A percentile compares a stretch with the other conserved stretches of the same genome.
These are phyloP conservation scores for Magnusiomyces ingens DNA, from an alignment of 1,139 yeast genomes.

Conservation along the genomic window DNA sequence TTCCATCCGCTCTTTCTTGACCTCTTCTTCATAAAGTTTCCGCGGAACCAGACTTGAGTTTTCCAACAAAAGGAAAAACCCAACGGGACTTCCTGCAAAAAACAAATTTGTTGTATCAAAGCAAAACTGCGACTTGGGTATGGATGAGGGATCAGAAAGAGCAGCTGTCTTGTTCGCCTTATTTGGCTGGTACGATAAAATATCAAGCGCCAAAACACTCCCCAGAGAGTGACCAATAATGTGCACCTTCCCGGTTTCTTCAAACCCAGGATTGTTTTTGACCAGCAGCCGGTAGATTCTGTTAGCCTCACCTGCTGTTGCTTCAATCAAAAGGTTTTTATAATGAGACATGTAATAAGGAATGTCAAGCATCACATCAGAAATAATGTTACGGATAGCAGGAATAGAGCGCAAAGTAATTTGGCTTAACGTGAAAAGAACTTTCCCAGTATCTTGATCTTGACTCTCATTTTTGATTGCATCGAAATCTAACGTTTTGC, in stretches of 20 bases:
- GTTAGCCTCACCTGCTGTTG: constrained; percentile 68
- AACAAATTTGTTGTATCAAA: constrained; percentile 73
- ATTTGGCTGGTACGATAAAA: constrained; percentile 55
- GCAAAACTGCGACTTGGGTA: constrained; percentile 31
- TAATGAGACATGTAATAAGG: constrained; percentile 78
- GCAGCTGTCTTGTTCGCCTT: constrained; percentile 13
- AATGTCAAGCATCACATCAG: constrained; percentile 82
- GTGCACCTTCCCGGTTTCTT: constrained; percentile 60
- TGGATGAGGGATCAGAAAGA: background rate
- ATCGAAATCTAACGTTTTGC: constrained; percentile 33
- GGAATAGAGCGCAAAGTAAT: constrained; percentile 77
- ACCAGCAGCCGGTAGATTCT: constrained; percentile 54
- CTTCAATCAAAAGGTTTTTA: constrained; percentile 52
- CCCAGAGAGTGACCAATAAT: constrained; percentile 90
- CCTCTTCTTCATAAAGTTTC: constrained; percentile 18
- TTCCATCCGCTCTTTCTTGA: constrained; percentile 5
- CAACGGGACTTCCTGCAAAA: constrained; percentile 85
- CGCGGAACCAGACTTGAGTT: constrained; percentile 27
- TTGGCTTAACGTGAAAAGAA: constrained; percentile 58
- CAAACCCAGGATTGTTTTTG: constrained; percentile 62
- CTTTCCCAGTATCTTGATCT: constrained; percentile 14
- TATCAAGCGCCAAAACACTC: constrained; percentile 75
- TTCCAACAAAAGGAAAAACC: constrained; percentile 49
- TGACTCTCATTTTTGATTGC: constrained; percentile 22
- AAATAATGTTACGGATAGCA: constrained; percentile 68